phyloP scores from a whole-genome alignment of 2,329 filamentous ascomycete genomes.

The Fusarium cyanostomum region DNA sequence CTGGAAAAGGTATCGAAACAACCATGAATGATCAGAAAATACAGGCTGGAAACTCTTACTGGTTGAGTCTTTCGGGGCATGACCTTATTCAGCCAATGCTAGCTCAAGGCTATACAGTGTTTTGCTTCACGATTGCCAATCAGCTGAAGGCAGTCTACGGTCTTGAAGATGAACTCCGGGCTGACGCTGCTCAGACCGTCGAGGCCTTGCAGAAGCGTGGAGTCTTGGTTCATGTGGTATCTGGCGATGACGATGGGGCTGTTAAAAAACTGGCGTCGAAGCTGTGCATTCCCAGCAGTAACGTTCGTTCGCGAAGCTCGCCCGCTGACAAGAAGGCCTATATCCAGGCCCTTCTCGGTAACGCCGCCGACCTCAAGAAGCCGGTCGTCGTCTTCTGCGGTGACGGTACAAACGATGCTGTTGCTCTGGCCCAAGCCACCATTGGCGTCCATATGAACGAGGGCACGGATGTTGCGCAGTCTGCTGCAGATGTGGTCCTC shows the following conservation, averaged over 20 bases:
- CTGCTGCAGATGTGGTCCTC: constrained; percentile 75
- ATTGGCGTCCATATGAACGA: constrained; percentile 75
- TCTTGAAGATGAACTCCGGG: constrained; percentile 57
- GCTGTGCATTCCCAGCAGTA: constrained; percentile 52
- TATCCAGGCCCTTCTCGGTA: constrained; percentile 50
- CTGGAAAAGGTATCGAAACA: constrained; percentile 59
- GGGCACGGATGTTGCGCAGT: constrained; percentile 70
- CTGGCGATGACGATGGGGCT: constrained; percentile 63
- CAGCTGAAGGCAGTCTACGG: constrained; percentile 54
- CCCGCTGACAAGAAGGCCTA: constrained; percentile 59
- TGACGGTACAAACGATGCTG: constrained; percentile 83
- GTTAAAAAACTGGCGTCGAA: constrained; percentile 53
- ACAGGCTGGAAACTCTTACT: constrained; percentile 61
- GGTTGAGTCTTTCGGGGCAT: constrained; percentile 52
- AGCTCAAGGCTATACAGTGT: constrained; percentile 52
- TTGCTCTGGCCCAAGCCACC: constrained; percentile 74
- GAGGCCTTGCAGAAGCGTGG: constrained; percentile 48
- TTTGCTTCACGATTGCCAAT: constrained; percentile 57
- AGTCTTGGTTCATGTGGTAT: constrained; percentile 59
- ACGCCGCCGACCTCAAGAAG: constrained; percentile 21
- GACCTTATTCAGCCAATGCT: constrained; percentile 49
- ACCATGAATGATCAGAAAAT: constrained; percentile 42
- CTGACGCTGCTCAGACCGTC: constrained; percentile 52
- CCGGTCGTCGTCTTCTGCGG: constrained; percentile 73
- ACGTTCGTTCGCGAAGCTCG: constrained; percentile 54